Evolutionary conservation across 139 green algal genomes (phyloP), one percentile per base, ranked within the genome.

Genomic region (Picochlorum sp.): DNA sequence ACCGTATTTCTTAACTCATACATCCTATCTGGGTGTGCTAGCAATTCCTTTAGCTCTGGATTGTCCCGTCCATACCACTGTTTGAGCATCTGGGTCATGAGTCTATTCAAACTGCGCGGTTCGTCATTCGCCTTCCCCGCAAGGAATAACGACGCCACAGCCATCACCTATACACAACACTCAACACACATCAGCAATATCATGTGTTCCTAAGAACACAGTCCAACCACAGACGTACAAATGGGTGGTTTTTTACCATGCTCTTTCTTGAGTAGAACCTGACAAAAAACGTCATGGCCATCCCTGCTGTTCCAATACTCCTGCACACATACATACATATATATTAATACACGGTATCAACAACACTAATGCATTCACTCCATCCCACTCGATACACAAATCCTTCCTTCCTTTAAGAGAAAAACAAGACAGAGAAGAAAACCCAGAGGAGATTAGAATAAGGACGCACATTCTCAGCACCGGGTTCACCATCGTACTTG

Each of bases 231-330:
- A 65, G 21, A 69, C 71, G 60, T 49, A 78, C 71, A 47, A 62
- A 69, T 54, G 64, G 23, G 20, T 62, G 54, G 60, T 78, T 78
- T 20, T 60, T 62, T 38, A 63, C 66, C 58, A 78, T 60, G 47
- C 71, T 78, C 31, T 73, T 73, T 18, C 24, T 65, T 18, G 71
- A 30, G 44, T 63, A 78, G 30, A 73, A 78, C 47, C 71, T 65
- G 4, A 60, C 49, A 54, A 62, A 78, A 34, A 74, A 64, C 3
- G 65, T 78, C 11, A 70, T 14, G 9, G 71, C 71, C 45, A 73
- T 70, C 4, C 37, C 59, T 34, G 60, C 49, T 15, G 60, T 70
- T 47, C 14, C 24, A 21, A 63, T 26, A 20, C 59, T 54, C 65
- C 60, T 73, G 37, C 10, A 45, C 20, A 34, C 6, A 16, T 21